Conservation (phyloP, 1,284 basidiomycete species). For the Cryptococcus depauperatus region DNA sequence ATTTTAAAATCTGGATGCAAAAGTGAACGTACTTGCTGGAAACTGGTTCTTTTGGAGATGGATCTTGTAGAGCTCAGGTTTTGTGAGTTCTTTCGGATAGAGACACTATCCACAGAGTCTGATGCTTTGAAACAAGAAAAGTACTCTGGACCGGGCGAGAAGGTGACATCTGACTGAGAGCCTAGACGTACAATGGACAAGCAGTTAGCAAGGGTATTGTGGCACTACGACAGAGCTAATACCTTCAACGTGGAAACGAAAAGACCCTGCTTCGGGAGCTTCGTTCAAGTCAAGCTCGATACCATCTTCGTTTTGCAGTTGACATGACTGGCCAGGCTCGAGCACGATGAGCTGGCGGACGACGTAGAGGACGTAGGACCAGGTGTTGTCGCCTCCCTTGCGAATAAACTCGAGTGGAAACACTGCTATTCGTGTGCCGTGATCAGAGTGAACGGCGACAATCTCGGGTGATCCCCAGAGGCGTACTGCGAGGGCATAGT, state of each 20-base stretch:
- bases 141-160: background rate
- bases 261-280: background rate
- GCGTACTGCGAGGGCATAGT: background rate
- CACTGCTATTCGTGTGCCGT: background rate
- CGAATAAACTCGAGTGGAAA: background rate
- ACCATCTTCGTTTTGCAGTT: background rate
- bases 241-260: background rate
- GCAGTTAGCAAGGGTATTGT: too few relatives aligned
- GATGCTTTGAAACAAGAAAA: background rate
- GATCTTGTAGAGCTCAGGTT: too few relatives aligned
- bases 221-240: too few relatives aligned
- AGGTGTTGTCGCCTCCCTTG: background rate
- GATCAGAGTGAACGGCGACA: background rate
- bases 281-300: background rate
- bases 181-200: too few relatives aligned
- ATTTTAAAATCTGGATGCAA: background rate
- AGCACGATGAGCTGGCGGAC: background rate
- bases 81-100: too few relatives aligned
- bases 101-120: background rate
- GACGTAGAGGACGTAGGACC: background rate
- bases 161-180: background rate
- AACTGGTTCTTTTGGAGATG: background rate
- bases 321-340: background rate
- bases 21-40: background rate
- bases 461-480: background rate